phyloP scores from a whole-genome alignment of 768 basidiomycete genomes.

The Sistotremastrum niveocremeum region DNA sequence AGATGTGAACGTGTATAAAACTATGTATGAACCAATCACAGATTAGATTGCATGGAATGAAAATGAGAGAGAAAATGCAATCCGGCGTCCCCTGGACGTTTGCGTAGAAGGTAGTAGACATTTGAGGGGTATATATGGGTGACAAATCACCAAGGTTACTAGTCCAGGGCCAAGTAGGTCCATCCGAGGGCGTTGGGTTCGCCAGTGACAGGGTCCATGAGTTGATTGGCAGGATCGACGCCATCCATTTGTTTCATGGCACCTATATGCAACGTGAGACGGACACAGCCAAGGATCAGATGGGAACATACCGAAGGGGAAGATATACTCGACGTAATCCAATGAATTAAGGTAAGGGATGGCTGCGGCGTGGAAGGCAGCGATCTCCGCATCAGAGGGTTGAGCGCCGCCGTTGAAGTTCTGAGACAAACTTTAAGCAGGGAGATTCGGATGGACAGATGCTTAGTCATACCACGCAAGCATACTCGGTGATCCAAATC shows the following conservation, averaged over 20 bases:
- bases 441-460: not conserved
- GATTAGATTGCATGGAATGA: not conserved
- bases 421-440: constrained; percentile 16
- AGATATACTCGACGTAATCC: constrained; percentile 32
- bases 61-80: constrained; percentile 1
- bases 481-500: constrained; percentile 61
- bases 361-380: constrained; percentile 32
- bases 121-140: not conserved
- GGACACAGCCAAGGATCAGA: not conserved
- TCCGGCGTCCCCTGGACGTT: constrained; percentile 6
- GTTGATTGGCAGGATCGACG: constrained; percentile 40
- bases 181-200: constrained; percentile 39
- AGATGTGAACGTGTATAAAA: too few relatives aligned
- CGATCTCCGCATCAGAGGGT: constrained; percentile 27
- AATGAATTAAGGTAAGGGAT: constrained; percentile 24
- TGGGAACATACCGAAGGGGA: constrained; percentile 45
- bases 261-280: not conserved
- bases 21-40: too few relatives aligned
- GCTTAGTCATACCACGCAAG: constrained; percentile 37
- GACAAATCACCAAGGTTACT: not conserved
- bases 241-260: constrained; percentile 39
- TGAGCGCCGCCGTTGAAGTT: constrained; percentile 39
- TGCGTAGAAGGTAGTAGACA: not conserved
- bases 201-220: constrained; percentile 31
- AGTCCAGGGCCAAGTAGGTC: constrained; percentile 26